Conservation (phyloP, 2,329 filamentous ascomycete species). For the Elsinoe batatas region DNA sequence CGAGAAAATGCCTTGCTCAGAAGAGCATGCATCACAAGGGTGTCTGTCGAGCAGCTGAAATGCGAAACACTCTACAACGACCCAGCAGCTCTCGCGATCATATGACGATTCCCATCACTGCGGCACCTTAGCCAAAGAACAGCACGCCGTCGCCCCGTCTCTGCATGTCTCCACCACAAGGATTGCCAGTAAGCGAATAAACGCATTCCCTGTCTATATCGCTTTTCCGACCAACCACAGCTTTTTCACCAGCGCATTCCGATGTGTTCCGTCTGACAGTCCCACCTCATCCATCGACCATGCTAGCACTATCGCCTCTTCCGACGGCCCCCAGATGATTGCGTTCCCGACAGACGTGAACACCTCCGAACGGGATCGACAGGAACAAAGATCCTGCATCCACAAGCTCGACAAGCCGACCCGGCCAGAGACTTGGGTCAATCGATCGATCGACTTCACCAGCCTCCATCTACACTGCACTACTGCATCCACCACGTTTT, state of each 20-base stretch:
- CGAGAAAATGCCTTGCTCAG: no score
- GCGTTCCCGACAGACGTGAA: background rate
- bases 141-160: background rate
- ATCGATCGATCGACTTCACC: background rate
- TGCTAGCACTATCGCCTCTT: background rate
- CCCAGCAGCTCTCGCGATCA: background rate
- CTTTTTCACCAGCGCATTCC: background rate
- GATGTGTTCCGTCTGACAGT: background rate
- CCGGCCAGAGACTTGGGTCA: background rate
- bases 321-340: background rate
- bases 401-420: no score
- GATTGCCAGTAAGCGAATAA: background rate
- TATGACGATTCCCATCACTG: background rate
- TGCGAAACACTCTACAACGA: background rate
- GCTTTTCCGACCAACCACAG: conserved; percentile 1
- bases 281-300: background rate
- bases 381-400: background rate
- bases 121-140: background rate
- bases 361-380: background rate
- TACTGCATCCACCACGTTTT: background rate
- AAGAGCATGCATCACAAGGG: background rate
- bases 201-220: conserved; percentile 2
- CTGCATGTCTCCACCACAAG: background rate
- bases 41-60: background rate
- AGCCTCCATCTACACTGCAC: background rate